Evolutionary conservation across 2,329 filamentous ascomycete species (phyloP), one percentile per base, ranked within the genome.

Genomic region (Aspergillus sp.): DNA sequence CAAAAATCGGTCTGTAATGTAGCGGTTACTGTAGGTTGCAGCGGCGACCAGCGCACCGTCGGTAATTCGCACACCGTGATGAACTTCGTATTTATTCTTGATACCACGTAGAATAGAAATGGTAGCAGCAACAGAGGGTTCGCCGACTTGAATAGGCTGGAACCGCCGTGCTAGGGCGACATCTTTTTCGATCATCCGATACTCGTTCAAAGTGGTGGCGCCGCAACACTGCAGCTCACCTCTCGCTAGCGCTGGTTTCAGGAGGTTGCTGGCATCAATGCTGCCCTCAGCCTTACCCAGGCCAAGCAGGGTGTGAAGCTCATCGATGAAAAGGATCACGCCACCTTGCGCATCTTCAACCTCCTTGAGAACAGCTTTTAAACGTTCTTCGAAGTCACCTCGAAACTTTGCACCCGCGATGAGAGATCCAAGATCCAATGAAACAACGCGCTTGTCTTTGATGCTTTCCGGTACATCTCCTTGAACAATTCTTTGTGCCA

Each of bases 71-170:
- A 97, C 91, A 68, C 93, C 91, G 60, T 98, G 93, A 54, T 97
- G 93, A 0, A 97, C 88, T 65, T 97, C 93, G 59, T 98, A 98
- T 53, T 90, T 88, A 60, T 97, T 90, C 62, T 97, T 97, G 72
- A 98, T 96, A 39, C 91, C 93, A 59, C 93, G 83, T 1, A 98
- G 74, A 45, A 98, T 97, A 40, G 89, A 95, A 49, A 98, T 90
- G 0, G 93, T 96, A 54, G 96, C 90, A 54, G 88, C 82, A 1
- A 97, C 90, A 0, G 82, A 85, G 0, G 93, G 93, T 58, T 98
- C 93, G 47, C 84, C 87, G n/a, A 98, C 90, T 31, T 89, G 69
- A 45, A 98, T 95, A 0, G 93, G 90, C 59, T 98, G 93, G 65
- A 98, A 97, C 47, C 93, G 81, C 54, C 93, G 78, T 7, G 93